These are phyloP conservation scores for Debaryomyces robertsiae DNA, from an alignment of 1,139 yeast species.

Conservation along the genomic window DNA sequence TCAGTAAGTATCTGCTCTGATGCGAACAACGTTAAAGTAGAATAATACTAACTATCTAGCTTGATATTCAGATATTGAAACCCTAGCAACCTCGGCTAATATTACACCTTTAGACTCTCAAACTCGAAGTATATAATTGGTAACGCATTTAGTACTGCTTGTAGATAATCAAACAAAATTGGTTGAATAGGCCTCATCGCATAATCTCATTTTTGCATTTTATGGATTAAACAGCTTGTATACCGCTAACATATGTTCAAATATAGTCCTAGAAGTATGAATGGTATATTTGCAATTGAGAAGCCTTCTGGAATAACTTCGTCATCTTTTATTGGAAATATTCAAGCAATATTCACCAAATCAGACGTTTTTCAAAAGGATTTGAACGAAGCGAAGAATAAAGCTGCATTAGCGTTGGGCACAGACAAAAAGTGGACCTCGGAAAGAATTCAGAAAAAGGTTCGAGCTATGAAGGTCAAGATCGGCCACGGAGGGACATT, in stretches of 20 bases:
- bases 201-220: too few species aligned
- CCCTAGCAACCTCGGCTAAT: constrained; percentile 24
- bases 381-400: constrained; percentile 42
- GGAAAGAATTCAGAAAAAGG: constrained; percentile 47
- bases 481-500: constrained; percentile 99
- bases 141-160: too few species aligned
- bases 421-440: constrained; percentile 51
- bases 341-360: constrained; percentile 64
- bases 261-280: constrained; percentile 44
- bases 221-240: background rate
- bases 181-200: too few species aligned
- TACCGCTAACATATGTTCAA: constrained; percentile 11
- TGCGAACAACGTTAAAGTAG: background rate
- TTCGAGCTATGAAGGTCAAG: constrained; percentile 64
- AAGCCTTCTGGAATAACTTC: constrained; percentile 90
- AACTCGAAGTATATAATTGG: too few species aligned
- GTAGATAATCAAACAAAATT: too few species aligned
- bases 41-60: constrained; percentile 20
- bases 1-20: constrained; percentile 43
- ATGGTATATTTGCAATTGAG: constrained; percentile 91
- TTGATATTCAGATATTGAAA: constrained; percentile 54
- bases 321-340: constrained; percentile 63
- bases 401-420: constrained; percentile 37
- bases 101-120: too few species aligned
- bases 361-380: constrained; percentile 63